A percentile compares a stretch with the other conserved stretches of the same genome.
phyloP scores from a whole-genome alignment of 768 basidiomycete genomes.

The Russula compacta region DNA sequence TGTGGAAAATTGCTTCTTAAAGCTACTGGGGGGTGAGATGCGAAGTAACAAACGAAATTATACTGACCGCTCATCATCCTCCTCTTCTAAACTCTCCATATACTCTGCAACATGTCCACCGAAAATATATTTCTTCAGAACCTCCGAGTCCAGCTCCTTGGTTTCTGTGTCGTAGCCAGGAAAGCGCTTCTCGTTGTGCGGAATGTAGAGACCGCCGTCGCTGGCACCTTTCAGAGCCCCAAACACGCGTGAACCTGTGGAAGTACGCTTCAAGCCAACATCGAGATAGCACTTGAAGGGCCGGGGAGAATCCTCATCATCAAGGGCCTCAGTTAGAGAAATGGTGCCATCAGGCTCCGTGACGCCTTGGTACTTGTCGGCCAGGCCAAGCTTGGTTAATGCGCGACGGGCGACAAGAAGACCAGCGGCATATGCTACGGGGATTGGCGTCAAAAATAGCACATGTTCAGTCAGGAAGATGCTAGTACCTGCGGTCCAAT shows the following conservation, averaged over 20 bases:
- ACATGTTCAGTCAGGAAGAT: not conserved
- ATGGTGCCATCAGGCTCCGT: constrained; percentile 85
- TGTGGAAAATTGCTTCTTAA: constrained; percentile 94
- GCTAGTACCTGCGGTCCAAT: constrained; percentile 84
- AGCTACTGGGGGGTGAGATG: constrained; percentile 38
- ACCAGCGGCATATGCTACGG: constrained; percentile 89
- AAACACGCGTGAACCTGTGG: constrained; percentile 94
- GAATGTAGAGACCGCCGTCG: constrained; percentile 96
- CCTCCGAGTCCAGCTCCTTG: constrained; percentile 91
- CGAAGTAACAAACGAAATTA: not conserved
- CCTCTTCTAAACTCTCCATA: constrained; percentile 99
- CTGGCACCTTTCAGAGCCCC: constrained; percentile 98
- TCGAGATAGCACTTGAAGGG: constrained; percentile 99
- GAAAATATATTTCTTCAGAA: constrained; percentile 94
- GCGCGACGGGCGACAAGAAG: constrained; percentile 92
- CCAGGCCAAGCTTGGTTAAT: constrained; percentile 88
- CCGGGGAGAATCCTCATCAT: constrained; percentile 87
- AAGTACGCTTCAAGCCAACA: constrained; percentile 95
- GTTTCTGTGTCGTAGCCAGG: constrained; percentile 91
- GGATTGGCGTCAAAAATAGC: not conserved
- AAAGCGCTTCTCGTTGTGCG: constrained; percentile 97
- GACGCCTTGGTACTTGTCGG: constrained; percentile 96
- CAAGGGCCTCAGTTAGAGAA: constrained; percentile 72
- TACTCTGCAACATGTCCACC: constrained; percentile 98
- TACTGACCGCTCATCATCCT: constrained; percentile 89